These are phyloP conservation scores for Arachis stenosperma DNA, from an alignment of 306 rosid species.

Conservation along the genomic window DNA sequence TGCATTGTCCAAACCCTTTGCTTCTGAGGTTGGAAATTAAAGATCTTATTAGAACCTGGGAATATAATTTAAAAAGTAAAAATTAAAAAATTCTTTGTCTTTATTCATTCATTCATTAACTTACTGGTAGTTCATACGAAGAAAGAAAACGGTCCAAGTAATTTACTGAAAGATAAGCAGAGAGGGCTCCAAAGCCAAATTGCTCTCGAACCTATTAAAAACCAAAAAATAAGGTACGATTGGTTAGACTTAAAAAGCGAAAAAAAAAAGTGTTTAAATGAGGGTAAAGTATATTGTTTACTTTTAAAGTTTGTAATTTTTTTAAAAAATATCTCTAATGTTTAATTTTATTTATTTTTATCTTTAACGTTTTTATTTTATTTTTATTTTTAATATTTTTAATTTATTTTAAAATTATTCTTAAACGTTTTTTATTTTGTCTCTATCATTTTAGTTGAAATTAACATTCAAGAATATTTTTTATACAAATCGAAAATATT, in stretches of 20 bases:
- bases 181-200: conserved; percentile 85
- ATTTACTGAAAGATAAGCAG: conserved; percentile 70
- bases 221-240: conserved; percentile 30
- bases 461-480: too few species aligned
- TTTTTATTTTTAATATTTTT: too few species aligned
- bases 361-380: too few species aligned
- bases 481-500: too few species aligned
- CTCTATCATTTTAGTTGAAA: too few species aligned
- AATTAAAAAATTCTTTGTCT: neutral
- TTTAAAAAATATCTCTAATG: too few species aligned
- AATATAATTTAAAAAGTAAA: neutral
- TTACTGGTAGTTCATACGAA: conserved; percentile 75
- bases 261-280: too few species aligned
- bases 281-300: too few species aligned
- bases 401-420: too few species aligned
- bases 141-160: conserved; percentile 96
- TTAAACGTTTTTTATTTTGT: too few species aligned
- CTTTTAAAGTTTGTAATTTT: too few species aligned
- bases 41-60: conserved; percentile 34
- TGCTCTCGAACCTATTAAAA: conserved; percentile 62
- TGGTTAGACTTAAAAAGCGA: neutral
- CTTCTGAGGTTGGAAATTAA: conserved; percentile 48
- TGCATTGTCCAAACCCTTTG: conserved; percentile 80
- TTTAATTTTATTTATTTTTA: too few species aligned
- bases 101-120: conserved; percentile 36